These are phyloP conservation scores for Talaromyces sp. DNA, from an alignment of 2,329 filamentous ascomycete genomes.

Conservation along the genomic window DNA sequence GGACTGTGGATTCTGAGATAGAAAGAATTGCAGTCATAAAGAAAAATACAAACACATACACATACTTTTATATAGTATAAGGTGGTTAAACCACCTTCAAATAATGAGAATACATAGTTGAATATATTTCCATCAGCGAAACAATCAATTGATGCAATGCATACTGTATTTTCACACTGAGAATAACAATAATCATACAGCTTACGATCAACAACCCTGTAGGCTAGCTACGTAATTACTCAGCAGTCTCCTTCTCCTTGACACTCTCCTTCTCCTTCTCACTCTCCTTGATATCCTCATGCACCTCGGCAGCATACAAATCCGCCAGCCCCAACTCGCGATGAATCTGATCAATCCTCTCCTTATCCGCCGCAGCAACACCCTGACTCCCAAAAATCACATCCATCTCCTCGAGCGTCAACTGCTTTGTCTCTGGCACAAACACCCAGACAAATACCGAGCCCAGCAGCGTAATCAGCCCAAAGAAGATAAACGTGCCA, in stretches of 20 bases:
- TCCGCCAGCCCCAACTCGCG: conserved; percentile 58
- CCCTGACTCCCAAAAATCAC: conserved; percentile 38
- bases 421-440: conserved; percentile 48
- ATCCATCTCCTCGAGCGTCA: conserved; percentile 57
- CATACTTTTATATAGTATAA: too few species aligned
- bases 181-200: not conserved
- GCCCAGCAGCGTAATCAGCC: conserved; percentile 33
- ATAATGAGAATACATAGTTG: too few species aligned
- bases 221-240: not conserved
- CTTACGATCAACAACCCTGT: not conserved
- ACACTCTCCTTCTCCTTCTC: not conserved
- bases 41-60: not conserved
- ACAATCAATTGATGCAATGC: too few species aligned
- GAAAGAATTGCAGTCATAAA: not conserved
- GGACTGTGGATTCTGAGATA: not conserved
- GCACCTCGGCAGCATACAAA: not conserved
- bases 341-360: conserved; percentile 71
- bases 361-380: conserved; percentile 37
- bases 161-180: too few species aligned
- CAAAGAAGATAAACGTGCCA: conserved; percentile 49
- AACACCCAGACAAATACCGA: conserved; percentile 33
- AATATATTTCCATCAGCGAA: too few species aligned
- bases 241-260: not conserved
- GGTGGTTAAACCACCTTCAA: too few species aligned
- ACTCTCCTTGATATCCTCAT: conserved; percentile 8